Evolutionary conservation across 2,329 filamentous ascomycete genomes (phyloP).

Genomic region (Blastomyces gilchristii): DNA sequence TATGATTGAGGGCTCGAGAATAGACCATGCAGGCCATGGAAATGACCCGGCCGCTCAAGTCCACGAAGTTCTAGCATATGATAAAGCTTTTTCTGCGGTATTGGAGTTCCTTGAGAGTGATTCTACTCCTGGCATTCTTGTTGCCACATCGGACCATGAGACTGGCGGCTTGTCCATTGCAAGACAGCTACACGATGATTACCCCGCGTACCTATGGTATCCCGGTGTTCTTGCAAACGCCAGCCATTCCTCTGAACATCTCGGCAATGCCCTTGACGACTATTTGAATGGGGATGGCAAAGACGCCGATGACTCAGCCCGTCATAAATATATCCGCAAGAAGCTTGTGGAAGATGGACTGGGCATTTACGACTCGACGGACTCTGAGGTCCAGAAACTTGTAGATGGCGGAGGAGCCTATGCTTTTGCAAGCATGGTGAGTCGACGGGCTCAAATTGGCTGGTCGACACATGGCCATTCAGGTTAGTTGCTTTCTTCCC

Average conservation of each 20-base stretch:
- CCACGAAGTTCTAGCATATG: slow-evolving; percentile 89
- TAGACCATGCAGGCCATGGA: slow-evolving; percentile 85
- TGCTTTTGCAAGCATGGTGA: slow-evolving; percentile 74
- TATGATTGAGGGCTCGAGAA: slow-evolving; percentile 95
- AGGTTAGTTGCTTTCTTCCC: slow-evolving; percentile 22
- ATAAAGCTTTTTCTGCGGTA: slow-evolving; percentile 72
- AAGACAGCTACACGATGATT: slow-evolving; percentile 54
- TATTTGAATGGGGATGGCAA: slow-evolving; percentile 43
- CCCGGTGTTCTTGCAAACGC: slow-evolving; percentile 72
- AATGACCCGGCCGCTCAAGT: slow-evolving; percentile 80
- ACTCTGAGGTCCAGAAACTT: slow-evolving; percentile 59
- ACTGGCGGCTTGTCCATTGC: slow-evolving; percentile 81
- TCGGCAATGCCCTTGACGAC: slow-evolving; percentile 51
- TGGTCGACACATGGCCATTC: slow-evolving; percentile 93
- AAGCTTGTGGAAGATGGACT: slow-evolving; percentile 59
- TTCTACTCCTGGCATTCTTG: slow-evolving; percentile 62
- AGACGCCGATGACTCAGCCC: slow-evolving; percentile 37
- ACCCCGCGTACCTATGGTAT: slow-evolving; percentile 68
- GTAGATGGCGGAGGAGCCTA: slow-evolving; percentile 47
- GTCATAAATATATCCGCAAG: slow-evolving; percentile 53
- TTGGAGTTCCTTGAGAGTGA: slow-evolving; percentile 73
- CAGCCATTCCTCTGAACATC: slow-evolving; percentile 61
- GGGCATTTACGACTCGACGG: slow-evolving; percentile 63
- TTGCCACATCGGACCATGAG: slow-evolving; percentile 91
- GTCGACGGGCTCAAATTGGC: slow-evolving; percentile 74